phyloP scores from a whole-genome alignment of 2,329 filamentous ascomycete genomes.

The Fusarium sp. region DNA sequence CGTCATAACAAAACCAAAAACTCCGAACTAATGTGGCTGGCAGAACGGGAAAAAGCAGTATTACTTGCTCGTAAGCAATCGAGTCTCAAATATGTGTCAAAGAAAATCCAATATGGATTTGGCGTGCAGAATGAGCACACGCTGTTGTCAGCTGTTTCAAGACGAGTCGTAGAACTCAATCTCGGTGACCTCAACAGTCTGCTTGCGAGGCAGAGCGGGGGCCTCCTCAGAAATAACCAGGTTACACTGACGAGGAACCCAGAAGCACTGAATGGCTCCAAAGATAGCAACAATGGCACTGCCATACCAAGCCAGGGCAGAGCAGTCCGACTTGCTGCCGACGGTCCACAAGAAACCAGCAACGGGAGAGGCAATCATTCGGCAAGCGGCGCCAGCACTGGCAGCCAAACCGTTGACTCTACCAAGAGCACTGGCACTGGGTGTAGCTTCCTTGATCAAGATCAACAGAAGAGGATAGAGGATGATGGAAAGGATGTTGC shows the following conservation, averaged over 20 bases:
- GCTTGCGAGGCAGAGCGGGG: slow-evolving; percentile 37
- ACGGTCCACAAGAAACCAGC: slow-evolving; percentile 73
- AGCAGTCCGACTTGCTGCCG: slow-evolving; percentile 70
- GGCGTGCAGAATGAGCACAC: neutral
- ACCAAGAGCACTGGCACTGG: slow-evolving; percentile 67
- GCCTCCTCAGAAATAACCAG: slow-evolving; percentile 50
- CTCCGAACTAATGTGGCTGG: slow-evolving; percentile 14
- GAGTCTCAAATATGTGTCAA: slow-evolving; percentile 2
- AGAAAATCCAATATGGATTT: neutral
- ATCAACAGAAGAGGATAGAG: slow-evolving; percentile 76
- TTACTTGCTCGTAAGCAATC: slow-evolving; percentile 8
- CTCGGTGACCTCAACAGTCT: slow-evolving; percentile 48
- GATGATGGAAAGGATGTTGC: slow-evolving; percentile 72
- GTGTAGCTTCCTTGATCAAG: slow-evolving; percentile 75
- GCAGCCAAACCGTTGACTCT: slow-evolving; percentile 76
- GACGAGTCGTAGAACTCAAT: slow-evolving; percentile 49
- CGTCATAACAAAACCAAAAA: slow-evolving; percentile 18
- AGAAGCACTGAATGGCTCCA: slow-evolving; percentile 72
- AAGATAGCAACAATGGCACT: slow-evolving; percentile 68
- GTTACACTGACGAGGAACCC: slow-evolving; percentile 56
- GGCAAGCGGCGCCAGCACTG: slow-evolving; percentile 73
- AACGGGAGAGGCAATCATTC: slow-evolving; percentile 75
- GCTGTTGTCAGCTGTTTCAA: slow-evolving; percentile 5
- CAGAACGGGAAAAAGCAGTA: neutral
- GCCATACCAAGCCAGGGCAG: slow-evolving; percentile 73